Base-by-base conservation (phyloP, 805 yeast genomes). In the Candida adriatica region DNA sequence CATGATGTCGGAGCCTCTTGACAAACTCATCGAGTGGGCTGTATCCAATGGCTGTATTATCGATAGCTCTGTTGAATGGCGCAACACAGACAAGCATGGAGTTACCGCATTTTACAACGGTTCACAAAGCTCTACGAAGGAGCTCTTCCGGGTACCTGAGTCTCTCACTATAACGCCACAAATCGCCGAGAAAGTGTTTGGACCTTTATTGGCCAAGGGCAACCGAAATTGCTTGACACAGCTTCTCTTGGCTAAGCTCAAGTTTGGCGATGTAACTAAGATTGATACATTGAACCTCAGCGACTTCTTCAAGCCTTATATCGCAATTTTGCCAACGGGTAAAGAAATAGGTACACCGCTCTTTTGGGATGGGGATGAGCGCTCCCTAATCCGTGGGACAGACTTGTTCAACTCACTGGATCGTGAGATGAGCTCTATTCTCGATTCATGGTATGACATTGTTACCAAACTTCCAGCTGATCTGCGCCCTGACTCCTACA, bases 351-450 rank as follows among this genome's bases (percentile, higher is more conserved):
- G 66, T n/a, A 62, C 77, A 8, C 94, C 96, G 2, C 69, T 71
- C 32, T 73, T 72, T 42, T 87, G 88, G 86, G 59, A 58, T 19
- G 49, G 63, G 1, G 58, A 56, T 3, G 83, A 79, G 26, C 61
- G 71, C 33, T 51, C 57, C 5, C 48, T 66, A 20, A 51, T 87
- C 8, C 60, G 65, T 26, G 88, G 88, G 0, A 79, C 95, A 0
- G 88, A 86, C 50, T 62, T 84, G 16, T 70, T 68, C n/a, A 58
- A 67, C 26, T 66, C 78, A 2, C 51, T 79, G 20, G 62, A 65
- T 15, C 64, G 64, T n/a, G 66, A 68, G 26, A 49, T 73, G 18
- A 50, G 47, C 4, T 47, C 48, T 4, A 52, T 78, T 34, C 55
- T 76, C 5, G 71, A 71, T 26, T 90, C 81, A 48, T 85, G 88